Evolutionary conservation across 371 early-diverging fungal genomes (phyloP).

Genomic region (Paraphysoderma sedebokerense): DNA sequence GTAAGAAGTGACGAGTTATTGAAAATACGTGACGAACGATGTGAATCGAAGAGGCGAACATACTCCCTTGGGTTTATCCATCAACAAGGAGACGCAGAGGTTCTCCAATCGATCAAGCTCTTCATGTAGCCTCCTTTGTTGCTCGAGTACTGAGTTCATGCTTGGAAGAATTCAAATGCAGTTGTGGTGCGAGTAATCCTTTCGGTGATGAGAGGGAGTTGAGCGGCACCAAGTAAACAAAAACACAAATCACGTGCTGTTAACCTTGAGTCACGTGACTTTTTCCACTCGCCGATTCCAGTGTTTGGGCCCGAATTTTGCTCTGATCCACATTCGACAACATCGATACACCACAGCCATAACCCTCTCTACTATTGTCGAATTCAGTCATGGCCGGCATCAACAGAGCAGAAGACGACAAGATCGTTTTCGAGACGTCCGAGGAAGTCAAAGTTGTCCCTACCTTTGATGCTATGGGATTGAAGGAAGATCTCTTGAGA

Average conservation of each 20-base stretch:
- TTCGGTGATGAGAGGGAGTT: no score
- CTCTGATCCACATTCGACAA: not conserved
- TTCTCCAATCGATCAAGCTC: constrained; percentile 82
- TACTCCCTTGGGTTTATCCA: constrained; percentile 49
- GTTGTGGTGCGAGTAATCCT: no score
- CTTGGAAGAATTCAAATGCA: no score
- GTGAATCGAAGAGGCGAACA: not conserved
- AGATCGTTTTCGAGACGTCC: constrained; percentile 18
- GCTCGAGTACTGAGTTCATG: constrained; percentile 51
- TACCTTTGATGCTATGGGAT: constrained; percentile 70
- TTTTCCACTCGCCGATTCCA: not conserved
- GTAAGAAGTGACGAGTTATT: constrained; percentile 1
- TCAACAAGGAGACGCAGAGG: constrained; percentile 63
- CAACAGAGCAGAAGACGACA: constrained; percentile 4
- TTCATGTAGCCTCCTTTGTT: constrained; percentile 66
- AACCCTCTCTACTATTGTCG: not conserved
- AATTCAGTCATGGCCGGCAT: not conserved
- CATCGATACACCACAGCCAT: no score
- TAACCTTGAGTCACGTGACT: not conserved
- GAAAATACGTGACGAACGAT: not conserved
- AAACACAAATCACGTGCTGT: not conserved
- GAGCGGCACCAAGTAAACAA: no score
- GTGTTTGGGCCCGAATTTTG: not conserved
- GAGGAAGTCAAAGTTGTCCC: constrained; percentile 33
- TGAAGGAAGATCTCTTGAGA: constrained; percentile 66